Evolutionary conservation across 2,329 filamentous ascomycete genomes (phyloP).

Genomic region (Onygenales sp.): DNA sequence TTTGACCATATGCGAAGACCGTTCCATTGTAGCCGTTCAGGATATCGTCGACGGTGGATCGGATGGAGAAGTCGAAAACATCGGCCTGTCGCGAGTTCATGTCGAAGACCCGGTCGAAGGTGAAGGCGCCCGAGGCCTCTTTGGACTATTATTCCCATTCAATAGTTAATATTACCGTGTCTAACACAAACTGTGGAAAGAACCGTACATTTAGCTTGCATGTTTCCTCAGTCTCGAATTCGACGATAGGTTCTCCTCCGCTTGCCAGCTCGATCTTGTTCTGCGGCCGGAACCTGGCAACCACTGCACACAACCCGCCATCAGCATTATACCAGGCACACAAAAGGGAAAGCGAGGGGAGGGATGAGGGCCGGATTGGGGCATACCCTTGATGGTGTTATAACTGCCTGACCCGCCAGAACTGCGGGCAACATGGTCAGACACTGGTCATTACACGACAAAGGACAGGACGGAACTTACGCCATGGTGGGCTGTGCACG

Average conservation of each 20-base stretch:
- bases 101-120: slow-evolving; percentile 95
- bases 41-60: slow-evolving; percentile 92
- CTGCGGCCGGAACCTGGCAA: slow-evolving; percentile 94
- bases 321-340: not conserved
- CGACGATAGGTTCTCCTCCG: slow-evolving; percentile 84
- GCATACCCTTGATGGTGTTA: slow-evolving; percentile 47
- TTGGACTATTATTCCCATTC: slow-evolving; percentile 50
- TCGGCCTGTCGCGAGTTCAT: slow-evolving; percentile 85
- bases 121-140: slow-evolving; percentile 78
- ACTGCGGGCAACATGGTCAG: slow-evolving; percentile 16
- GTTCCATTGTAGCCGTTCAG: slow-evolving; percentile 98
- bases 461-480: slow-evolving; percentile 27
- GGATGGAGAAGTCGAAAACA: slow-evolving; percentile 97
- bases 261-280: slow-evolving; percentile 88
- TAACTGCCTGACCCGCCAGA: slow-evolving; percentile 22
- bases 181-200: too few relatives aligned
- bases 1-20: slow-evolving; percentile 97
- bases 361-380: slow-evolving; percentile 3
- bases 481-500: slow-evolving; percentile 31
- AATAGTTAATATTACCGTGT: too few relatives aligned
- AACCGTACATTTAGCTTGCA: slow-evolving; percentile 65
- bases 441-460: slow-evolving; percentile 4
- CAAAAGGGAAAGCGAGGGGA: not conserved
- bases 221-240: slow-evolving; percentile 80
- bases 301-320: slow-evolving; percentile 53